These are phyloP conservation scores for Musa balbisiana DNA, from an alignment of 202 grass and related monocot genomes.

Conservation along the genomic window DNA sequence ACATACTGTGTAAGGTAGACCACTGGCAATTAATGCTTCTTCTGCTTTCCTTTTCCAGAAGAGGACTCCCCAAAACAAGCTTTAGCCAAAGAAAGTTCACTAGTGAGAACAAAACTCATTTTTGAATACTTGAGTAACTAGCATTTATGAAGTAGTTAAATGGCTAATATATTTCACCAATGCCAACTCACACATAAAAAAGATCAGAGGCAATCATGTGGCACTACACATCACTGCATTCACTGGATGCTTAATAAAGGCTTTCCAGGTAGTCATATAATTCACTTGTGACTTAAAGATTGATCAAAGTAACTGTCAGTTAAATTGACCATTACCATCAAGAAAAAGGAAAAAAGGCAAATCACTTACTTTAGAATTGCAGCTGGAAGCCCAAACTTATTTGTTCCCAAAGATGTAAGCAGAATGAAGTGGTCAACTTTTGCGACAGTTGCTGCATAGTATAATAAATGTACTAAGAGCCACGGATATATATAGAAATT, in stretches of 20 bases:
- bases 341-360: neutral
- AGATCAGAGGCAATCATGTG: neutral
- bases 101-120: constrained; percentile 1
- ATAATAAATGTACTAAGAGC: neutral
- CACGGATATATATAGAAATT: neutral
- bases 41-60: constrained; percentile 83
- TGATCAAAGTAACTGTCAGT: neutral
- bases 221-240: neutral
- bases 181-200: neutral
- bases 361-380: constrained; percentile 58
- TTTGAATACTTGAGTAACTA: neutral
- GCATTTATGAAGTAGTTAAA: neutral
- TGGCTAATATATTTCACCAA: neutral
- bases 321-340: neutral
- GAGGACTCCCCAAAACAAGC: constrained; percentile 89
- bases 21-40: constrained; percentile 68
- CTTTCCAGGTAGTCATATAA: neutral
- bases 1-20: constrained; percentile 71
- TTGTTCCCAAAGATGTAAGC: constrained; percentile 87
- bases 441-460: constrained; percentile 38
- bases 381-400: constrained; percentile 71
- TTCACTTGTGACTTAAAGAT: neutral
- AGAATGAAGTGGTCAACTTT: constrained; percentile 86
- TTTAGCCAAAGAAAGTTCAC: constrained; percentile 21
- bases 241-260: neutral